These are phyloP conservation scores for Alternaria angustiovoidea DNA, from an alignment of 2,329 filamentous ascomycete species.

Conservation along the genomic window DNA sequence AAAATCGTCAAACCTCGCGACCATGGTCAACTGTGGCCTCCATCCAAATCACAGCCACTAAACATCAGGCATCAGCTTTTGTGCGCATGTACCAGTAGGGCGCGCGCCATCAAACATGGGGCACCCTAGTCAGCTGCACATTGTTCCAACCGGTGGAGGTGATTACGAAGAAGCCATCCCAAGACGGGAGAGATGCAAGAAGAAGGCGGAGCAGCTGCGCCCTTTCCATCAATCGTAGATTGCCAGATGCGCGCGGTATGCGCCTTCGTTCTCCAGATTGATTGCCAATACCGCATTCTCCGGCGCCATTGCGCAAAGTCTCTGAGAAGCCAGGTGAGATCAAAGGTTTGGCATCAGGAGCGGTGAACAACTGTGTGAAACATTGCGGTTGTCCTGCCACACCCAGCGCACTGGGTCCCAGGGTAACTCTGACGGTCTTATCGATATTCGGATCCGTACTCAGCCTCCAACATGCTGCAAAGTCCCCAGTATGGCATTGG, in stretches of 20 bases:
- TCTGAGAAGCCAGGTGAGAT: neutral
- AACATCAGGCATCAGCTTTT: constrained; percentile 32
- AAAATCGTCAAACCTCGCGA: neutral
- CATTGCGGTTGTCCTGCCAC: constrained; percentile 9
- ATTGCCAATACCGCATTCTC: neutral
- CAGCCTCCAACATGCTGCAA: constrained; percentile 12
- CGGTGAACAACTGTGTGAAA: constrained; percentile 12
- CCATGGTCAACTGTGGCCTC: neutral
- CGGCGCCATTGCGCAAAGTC: neutral
- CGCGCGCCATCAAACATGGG: constrained; percentile 33
- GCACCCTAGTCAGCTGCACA: constrained; percentile 31
- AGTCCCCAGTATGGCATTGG: constrained; percentile 10
- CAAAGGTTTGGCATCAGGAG: constrained; percentile 1
- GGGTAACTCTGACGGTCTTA: constrained; percentile 19
- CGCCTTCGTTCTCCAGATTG: constrained; percentile 1
- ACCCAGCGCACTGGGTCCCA: constrained; percentile 12
- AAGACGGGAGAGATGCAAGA: constrained; percentile 29
- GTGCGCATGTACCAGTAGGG: constrained; percentile 31
- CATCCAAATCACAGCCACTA: neutral
- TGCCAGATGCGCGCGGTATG: constrained; percentile 12
- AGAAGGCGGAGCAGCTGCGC: constrained; percentile 40
- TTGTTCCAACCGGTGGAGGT: constrained; percentile 32
- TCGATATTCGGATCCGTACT: constrained; percentile 21
- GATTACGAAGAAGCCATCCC: constrained; percentile 36
- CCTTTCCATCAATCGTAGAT: constrained; percentile 31